Evolutionary conservation across 2,329 filamentous ascomycete genomes (phyloP), one percentile per base, ranked within the genome.

Genomic region (Penicillium sumatraense): DNA sequence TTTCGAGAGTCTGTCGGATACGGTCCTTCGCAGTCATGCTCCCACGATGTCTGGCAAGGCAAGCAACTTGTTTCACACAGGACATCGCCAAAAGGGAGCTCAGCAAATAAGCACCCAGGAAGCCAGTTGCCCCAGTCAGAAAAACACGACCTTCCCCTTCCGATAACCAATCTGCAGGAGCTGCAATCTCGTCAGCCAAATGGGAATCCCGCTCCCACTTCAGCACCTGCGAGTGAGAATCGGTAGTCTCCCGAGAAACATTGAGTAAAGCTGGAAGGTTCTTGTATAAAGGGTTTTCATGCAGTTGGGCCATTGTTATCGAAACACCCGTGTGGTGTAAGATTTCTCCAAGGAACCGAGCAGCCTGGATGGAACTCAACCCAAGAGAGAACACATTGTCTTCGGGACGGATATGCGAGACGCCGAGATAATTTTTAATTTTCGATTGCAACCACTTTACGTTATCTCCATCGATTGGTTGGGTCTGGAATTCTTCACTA

Each of bases 71-170:
- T 18, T 29, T 40, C 47, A 49, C 26, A 18, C 10, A 16, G 6
- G 47, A n/a, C 33, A 38, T 38, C 14, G 5, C 16, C 18, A 49
- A 27, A 18, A 40, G 26, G 13, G n/a, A 26, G 13, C 24, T 24
- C 8, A 49, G 24, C 14, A 49, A 33, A 20, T 49, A 20, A 0
- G 88, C 82, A 7, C 91, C 91, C 13, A 96, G 9, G 16, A 49
- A 49, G 5, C 47, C 47, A 27, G 47, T 49, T 27, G 33, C 47
- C 6, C 47, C 47, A 18, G 47, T 49, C 3, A 49, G 31, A 21
- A 49, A 38, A 18, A 49, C 11, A 11, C 33, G 31, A 18, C 47
- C 47, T 14, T 49, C 44, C 7, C 26, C 18, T 35, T 20, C 36
- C 18, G 18, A 40, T 21, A 21, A n/a, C 44, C 27, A 16, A 21